Evolutionary conservation across 1,284 basidiomycete species (phyloP).

Genomic region (Termitomyces sp.): DNA sequence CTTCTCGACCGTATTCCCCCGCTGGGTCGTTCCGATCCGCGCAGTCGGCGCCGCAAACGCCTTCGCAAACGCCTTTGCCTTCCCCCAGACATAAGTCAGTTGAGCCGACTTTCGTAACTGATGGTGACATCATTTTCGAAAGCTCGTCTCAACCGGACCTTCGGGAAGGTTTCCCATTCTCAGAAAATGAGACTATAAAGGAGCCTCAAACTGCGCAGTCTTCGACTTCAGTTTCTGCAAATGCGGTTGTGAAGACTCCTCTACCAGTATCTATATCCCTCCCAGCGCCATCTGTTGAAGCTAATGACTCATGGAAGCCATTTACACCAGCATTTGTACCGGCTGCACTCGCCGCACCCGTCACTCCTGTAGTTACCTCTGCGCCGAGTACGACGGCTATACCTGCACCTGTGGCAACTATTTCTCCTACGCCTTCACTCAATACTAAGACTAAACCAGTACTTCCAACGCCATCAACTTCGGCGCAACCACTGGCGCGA

Average conservation of each 20-base stretch:
- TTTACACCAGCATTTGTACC: neutral
- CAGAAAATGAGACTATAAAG: constrained; percentile 2
- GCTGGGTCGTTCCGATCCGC: constrained; percentile 12
- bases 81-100: constrained; percentile 1
- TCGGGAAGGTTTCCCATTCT: constrained; percentile 16
- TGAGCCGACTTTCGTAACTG: constrained; percentile 10
- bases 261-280: neutral
- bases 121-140: constrained; percentile 12
- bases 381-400: neutral
- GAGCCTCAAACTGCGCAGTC: neutral
- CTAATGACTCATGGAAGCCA: neutral
- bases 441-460: neutral
- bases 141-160: constrained; percentile 13
- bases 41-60: constrained; percentile 14
- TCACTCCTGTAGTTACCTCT: neutral
- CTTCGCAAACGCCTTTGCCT: constrained; percentile 9
- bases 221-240: neutral
- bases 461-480: neutral
- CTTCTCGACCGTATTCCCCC: constrained; percentile 13
- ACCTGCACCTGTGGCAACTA: neutral
- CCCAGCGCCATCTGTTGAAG: neutral
- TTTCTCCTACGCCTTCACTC: neutral
- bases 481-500: neutral
- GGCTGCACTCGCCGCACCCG: neutral
- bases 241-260: neutral